Conservation (phyloP, 495 filamentous ascomycete species). For the Physcia stellaris region DNA sequence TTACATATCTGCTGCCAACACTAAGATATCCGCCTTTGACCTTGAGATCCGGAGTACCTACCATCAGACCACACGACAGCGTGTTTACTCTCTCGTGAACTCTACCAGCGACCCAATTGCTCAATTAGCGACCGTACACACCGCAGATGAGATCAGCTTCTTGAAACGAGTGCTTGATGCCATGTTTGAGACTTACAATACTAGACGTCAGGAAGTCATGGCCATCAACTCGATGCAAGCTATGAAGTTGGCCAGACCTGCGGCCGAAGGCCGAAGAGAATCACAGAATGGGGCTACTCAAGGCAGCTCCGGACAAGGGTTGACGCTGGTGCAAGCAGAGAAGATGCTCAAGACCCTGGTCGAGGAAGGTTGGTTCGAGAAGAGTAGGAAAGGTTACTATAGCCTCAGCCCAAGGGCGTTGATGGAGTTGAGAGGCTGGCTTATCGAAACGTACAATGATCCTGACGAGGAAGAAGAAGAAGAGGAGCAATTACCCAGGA, state of each 20-base stretch:
- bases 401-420: constrained; percentile 61
- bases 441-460: constrained; percentile 76
- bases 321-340: constrained; percentile 69
- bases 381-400: constrained; percentile 54
- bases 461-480: constrained; percentile 38
- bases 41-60: constrained; percentile 65
- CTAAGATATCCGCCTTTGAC: constrained; percentile 64
- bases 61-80: constrained; percentile 41
- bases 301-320: constrained; percentile 34
- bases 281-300: constrained; percentile 25
- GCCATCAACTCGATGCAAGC: constrained; percentile 67
- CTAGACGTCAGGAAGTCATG: constrained; percentile 59
- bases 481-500: constrained; percentile 34
- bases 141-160: constrained; percentile 78
- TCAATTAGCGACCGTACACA: constrained; percentile 71
- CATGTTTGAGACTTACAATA: constrained; percentile 86
- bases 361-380: constrained; percentile 75
- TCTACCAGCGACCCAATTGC: constrained; percentile 69
- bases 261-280: constrained; percentile 20
- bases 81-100: constrained; percentile 72
- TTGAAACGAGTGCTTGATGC: constrained; percentile 77
- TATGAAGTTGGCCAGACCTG: constrained; percentile 41
- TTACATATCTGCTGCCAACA: constrained; percentile 56
- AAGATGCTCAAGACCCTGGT: constrained; percentile 53
- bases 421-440: constrained; percentile 73